Conservation (phyloP, 441 rosid species). For the Pelargonium fulgidum region DNA sequence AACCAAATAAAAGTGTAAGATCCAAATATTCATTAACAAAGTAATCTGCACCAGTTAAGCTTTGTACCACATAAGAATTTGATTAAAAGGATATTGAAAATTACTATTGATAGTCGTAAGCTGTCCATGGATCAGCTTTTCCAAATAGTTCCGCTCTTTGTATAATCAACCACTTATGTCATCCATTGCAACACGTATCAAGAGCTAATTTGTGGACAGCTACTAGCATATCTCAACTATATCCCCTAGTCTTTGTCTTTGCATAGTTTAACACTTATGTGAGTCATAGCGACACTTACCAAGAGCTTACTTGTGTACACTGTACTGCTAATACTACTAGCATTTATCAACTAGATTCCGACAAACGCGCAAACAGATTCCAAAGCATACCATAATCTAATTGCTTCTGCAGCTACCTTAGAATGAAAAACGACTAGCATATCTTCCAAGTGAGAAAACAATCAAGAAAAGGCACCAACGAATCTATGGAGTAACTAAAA, state of each 20-base stretch:
- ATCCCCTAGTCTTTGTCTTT: background rate
- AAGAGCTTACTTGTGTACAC: background rate
- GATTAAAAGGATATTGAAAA: background rate
- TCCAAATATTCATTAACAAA: no score
- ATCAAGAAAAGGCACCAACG: background rate
- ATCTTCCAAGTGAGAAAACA: no score
- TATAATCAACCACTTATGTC: background rate
- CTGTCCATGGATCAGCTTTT: conserved; percentile 1
- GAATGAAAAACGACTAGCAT: no score
- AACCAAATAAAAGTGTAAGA: background rate
- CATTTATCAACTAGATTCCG: background rate
- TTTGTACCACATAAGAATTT: background rate
- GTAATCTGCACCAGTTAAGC: no score
- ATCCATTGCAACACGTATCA: background rate
- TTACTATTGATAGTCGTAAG: background rate
- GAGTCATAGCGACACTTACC: no score
- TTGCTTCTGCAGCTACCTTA: background rate
- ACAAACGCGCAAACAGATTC: background rate
- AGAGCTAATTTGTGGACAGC: background rate
- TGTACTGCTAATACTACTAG: background rate
- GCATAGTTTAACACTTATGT: background rate
- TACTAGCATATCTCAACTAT: background rate
- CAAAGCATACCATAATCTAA: background rate
- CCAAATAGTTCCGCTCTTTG: background rate
- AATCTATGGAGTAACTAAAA: background rate